Conservation (phyloP, 2,329 filamentous ascomycete genomes). For the Neonectria faginata region DNA sequence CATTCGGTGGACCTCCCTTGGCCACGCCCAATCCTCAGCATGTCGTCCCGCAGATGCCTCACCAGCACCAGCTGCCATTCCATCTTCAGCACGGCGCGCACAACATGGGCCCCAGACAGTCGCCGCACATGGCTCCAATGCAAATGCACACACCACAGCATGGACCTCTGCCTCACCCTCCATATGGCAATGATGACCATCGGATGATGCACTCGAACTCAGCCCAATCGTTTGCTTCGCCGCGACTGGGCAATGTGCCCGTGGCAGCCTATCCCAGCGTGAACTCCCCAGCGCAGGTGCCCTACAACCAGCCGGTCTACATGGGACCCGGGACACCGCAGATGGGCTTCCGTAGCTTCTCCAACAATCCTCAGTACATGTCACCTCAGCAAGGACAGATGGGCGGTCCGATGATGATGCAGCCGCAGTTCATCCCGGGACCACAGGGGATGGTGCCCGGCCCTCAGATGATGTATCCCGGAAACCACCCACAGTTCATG, state of each 20-base stretch:
- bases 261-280: constrained; percentile 77
- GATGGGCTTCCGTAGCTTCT: constrained; percentile 77
- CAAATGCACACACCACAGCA: constrained; percentile 82
- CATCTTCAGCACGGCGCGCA: constrained; percentile 83
- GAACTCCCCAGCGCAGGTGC: constrained; percentile 75
- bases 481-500: constrained; percentile 72
- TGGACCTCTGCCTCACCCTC: constrained; percentile 71
- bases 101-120: constrained; percentile 74
- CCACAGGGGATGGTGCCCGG: constrained; percentile 77
- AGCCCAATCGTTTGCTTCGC: constrained; percentile 86
- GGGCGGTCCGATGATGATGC: constrained; percentile 86
- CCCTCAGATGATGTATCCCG: constrained; percentile 88
- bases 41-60: constrained; percentile 78
- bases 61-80: constrained; percentile 85
- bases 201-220: constrained; percentile 90
- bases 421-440: constrained; percentile 78
- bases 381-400: constrained; percentile 77
- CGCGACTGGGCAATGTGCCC: constrained; percentile 77
- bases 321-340: constrained; percentile 77
- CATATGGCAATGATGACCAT: constrained; percentile 83
- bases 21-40: constrained; percentile 78
- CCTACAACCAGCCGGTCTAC: constrained; percentile 78
- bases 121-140: constrained; percentile 81
- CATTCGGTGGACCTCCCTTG: constrained; percentile 66
- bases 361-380: constrained; percentile 77